These are phyloP conservation scores for Leccinum obscurum DNA, from an alignment of 768 basidiomycete genomes.

Conservation along the genomic window DNA sequence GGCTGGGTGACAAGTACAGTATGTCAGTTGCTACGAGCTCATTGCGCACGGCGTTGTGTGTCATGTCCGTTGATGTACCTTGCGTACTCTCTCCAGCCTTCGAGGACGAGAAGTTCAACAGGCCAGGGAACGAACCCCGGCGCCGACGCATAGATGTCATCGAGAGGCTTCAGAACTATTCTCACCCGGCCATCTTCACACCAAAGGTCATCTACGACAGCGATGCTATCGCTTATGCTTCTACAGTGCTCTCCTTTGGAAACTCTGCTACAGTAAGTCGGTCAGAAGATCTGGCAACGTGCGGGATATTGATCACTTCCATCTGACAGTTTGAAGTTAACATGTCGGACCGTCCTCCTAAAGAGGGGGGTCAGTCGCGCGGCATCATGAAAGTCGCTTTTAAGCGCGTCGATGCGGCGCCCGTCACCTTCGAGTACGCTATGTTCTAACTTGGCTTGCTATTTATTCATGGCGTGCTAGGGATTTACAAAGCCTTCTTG, in stretches of 20 bases:
- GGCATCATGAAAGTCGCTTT: conserved; percentile 35
- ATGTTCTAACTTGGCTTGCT: not conserved
- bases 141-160: conserved; percentile 33
- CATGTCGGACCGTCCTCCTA: conserved; percentile 29
- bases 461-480: conserved; percentile 12
- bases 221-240: conserved; percentile 41
- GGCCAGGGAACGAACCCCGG: not conserved
- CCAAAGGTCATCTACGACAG: conserved; percentile 51
- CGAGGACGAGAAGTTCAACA: conserved; percentile 6
- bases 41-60: not conserved
- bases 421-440: conserved; percentile 38
- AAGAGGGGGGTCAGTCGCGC: conserved; percentile 16
- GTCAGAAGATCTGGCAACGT: not conserved
- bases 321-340: conserved; percentile 37
- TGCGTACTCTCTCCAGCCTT: conserved; percentile 16
- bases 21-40: conserved; percentile 23
- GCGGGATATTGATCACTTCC: not conserved
- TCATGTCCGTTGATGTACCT: conserved; percentile 1
- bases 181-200: conserved; percentile 37
- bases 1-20: conserved; percentile 17
- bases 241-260: conserved; percentile 32
- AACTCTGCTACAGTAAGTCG: conserved; percentile 32
- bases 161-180: conserved; percentile 38
- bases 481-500: conserved; percentile 26
- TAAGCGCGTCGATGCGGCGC: conserved; percentile 39